Evolutionary conservation across 2,329 filamentous ascomycete genomes (phyloP), one percentile per base, ranked within the genome.

Genomic region (Scleromitrula shiraiana): DNA sequence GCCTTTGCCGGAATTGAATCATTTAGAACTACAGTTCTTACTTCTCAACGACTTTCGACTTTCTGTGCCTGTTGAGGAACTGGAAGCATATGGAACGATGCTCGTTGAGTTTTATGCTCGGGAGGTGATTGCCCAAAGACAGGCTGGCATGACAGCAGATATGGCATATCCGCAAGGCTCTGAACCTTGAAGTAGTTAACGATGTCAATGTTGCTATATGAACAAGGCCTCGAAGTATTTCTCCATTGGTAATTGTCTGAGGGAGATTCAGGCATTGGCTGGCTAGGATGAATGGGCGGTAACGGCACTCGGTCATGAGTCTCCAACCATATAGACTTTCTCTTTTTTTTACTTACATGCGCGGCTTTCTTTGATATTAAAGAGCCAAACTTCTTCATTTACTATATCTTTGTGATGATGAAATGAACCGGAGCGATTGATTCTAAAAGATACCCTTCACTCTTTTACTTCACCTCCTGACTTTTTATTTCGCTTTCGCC

Each of bases 11-110:
- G 93, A 98, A 66, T 77, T 98, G 14, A 98, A 98, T 63, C 91
- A 97, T 62, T 76, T 98, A 32, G 93, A 98, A 67, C 77, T 97
- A 3, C 93, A 98, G 67, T 98, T 98, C 63, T 75, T 98, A 5
- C 75, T 96, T 2, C 75, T 98, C 24, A 98, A 98, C 67, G 93
- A 97, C 65, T 98, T 98, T 66, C 82, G 91, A 50, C 81, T 98
- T 14, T 88, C 88, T 2, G 85, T 98, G 8, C 85, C 91, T 0
- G 85, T 97, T 12, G 93, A 97, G 69, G 91, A 97, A 61, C 78
- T 98, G 50, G 93, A 98, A 67, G 88, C 89, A 0, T 98, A 98
- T 60, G 93, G 89, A 5, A 98, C 93, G 1, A 97, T 97, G 91
- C 74, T 98, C 10, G 93, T 98, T 14, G 91, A 97, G 62, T 98